Evolutionary conservation across 179 eudicot species (phyloP).

Genomic region (Nepenthes alata): DNA sequence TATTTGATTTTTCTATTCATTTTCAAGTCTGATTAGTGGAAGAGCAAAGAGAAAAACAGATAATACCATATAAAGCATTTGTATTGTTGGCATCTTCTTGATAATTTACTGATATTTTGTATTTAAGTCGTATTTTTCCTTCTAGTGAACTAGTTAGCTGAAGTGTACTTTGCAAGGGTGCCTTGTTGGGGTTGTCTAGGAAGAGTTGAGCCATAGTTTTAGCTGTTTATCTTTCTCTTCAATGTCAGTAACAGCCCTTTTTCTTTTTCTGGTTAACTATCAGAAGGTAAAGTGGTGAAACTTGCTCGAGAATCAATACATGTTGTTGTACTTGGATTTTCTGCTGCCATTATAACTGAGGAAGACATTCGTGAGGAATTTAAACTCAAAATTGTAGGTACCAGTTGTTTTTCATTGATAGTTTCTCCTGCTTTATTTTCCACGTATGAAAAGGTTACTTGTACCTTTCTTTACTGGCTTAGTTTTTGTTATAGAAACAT

Average conservation of each 20-base stretch:
- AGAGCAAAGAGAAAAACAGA: too few species aligned
- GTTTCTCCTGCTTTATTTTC: background rate
- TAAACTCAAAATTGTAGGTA: conserved; percentile 47
- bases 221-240: background rate
- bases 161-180: too few species aligned
- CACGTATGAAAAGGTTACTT: background rate
- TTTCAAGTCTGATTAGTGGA: background rate
- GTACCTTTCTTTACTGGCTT: background rate
- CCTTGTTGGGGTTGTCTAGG: too few species aligned
- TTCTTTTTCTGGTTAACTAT: background rate
- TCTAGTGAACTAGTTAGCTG: too few species aligned
- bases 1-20: background rate
- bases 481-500: conserved; percentile 40
- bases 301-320: conserved; percentile 64
- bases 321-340: conserved; percentile 76
- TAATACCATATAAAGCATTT: too few species aligned
- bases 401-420: background rate
- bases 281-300: conserved; percentile 90
- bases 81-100: too few species aligned
- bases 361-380: conserved; percentile 78
- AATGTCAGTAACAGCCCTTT: background rate
- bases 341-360: conserved; percentile 52
- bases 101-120: too few species aligned
- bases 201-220: background rate
- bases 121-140: too few species aligned